These are phyloP conservation scores for Aspergillaceae sp. DNA, from an alignment of 2,329 filamentous ascomycete genomes.

Conservation along the genomic window DNA sequence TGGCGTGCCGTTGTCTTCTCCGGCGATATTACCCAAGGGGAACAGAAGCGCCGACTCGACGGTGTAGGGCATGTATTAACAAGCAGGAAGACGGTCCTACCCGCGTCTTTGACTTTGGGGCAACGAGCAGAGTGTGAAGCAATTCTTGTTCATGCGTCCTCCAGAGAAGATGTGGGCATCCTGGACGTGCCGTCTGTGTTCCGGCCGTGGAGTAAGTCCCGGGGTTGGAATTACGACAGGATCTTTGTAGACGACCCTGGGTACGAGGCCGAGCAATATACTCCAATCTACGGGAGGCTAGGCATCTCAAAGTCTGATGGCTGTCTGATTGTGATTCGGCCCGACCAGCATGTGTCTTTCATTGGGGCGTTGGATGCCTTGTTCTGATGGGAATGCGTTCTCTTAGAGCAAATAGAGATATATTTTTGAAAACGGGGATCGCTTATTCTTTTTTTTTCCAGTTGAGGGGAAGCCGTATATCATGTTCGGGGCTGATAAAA, in stretches of 20 bases:
- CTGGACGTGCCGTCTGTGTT: conserved; percentile 10
- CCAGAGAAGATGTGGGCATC: conserved; percentile 1
- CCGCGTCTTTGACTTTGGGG: background rate
- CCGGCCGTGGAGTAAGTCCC: conserved; percentile 7
- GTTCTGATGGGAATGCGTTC: no score
- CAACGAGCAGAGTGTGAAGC: background rate
- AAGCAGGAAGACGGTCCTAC: background rate
- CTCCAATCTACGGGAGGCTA: conserved; percentile 6
- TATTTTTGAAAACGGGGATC: no score
- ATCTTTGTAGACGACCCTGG: conserved; percentile 9
- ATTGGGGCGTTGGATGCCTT: conserved; percentile 6
- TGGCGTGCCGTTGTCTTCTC: conserved; percentile 15
- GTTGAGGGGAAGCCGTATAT: no score
- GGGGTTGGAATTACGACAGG: conserved; percentile 13
- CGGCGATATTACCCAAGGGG: conserved; percentile 5
- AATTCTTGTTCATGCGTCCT: conserved; percentile 9
- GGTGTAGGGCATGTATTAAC: conserved; percentile 2
- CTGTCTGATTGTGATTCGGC: conserved; percentile 11
- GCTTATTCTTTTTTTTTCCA: no score
- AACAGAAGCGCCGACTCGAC: background rate
- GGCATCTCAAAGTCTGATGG: conserved; percentile 8
- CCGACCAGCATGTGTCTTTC: conserved; percentile 16
- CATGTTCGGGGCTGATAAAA: no score
- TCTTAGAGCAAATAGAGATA: no score
- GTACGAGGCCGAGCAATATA: background rate